These are phyloP conservation scores for Trichoderma arundinaceum DNA, from an alignment of 2,329 filamentous ascomycete species.

Conservation along the genomic window DNA sequence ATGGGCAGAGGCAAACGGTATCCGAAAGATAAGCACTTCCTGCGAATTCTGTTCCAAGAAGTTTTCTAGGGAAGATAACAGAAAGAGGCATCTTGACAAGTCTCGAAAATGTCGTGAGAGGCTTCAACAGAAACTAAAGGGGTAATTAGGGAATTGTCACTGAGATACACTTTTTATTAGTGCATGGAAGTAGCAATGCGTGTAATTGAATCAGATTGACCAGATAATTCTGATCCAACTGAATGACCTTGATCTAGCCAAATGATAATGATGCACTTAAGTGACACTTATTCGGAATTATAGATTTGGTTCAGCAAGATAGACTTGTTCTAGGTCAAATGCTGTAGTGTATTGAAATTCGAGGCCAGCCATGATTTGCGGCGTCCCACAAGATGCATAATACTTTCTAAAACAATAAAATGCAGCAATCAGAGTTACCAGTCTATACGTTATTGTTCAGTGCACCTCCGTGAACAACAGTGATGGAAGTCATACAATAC, in stretches of 20 bases:
- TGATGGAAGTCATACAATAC: neutral
- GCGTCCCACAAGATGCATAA: neutral
- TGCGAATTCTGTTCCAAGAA: neutral
- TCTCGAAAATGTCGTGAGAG: neutral
- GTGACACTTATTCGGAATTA: neutral
- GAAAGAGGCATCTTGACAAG: neutral
- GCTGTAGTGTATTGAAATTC: neutral
- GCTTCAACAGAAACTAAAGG: neutral
- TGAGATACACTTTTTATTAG: neutral
- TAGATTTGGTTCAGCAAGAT: neutral
- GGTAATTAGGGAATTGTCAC: neutral
- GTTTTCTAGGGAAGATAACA: neutral
- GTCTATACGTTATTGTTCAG: neutral
- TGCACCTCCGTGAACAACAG: conserved; percentile 7
- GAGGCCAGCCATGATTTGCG: too few species aligned
- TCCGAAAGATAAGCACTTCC: neutral
- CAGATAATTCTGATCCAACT: too few species aligned
- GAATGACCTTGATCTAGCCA: too few species aligned
- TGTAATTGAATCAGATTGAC: too few species aligned
- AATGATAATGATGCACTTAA: too few species aligned
- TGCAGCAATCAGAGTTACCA: neutral
- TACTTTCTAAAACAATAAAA: neutral
- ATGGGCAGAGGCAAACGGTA: neutral
- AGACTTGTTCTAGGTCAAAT: too few species aligned
- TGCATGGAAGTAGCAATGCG: neutral